Conservation (phyloP, 2,329 filamentous ascomycete genomes). For the Elsinoe batatas region DNA sequence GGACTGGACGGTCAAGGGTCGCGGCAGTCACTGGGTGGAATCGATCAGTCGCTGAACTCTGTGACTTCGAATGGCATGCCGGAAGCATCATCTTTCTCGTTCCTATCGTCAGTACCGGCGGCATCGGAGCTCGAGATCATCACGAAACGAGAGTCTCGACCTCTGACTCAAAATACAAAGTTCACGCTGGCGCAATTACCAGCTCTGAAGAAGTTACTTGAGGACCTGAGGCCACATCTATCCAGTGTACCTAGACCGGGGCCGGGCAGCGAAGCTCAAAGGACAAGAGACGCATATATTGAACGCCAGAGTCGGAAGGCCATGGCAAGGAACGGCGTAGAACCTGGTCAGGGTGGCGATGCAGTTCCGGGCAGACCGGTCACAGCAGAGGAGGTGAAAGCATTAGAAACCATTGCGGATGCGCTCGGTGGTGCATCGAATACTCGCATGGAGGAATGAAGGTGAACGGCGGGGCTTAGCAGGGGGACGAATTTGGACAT, state of each 20-base stretch:
- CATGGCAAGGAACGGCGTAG: slow-evolving; percentile 62
- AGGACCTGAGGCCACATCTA: slow-evolving; percentile 57
- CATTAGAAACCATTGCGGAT: slow-evolving; percentile 29
- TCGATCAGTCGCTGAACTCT: slow-evolving; percentile 7
- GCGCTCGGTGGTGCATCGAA: slow-evolving; percentile 20
- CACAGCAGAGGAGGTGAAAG: slow-evolving; percentile 28
- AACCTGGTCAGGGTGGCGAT: slow-evolving; percentile 31
- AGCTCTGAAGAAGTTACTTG: slow-evolving; percentile 61
- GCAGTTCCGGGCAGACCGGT: slow-evolving; percentile 24
- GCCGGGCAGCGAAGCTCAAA: slow-evolving; percentile 39
- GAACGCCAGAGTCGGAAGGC: slow-evolving; percentile 69
- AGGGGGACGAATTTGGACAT: neutral
- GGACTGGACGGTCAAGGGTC: slow-evolving; percentile 15
- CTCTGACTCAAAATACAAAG: slow-evolving; percentile 59
- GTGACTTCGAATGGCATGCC: slow-evolving; percentile 13
- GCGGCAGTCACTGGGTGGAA: slow-evolving; percentile 8
- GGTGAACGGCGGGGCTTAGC: neutral
- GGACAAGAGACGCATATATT: slow-evolving; percentile 70
- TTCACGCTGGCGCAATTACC: slow-evolving; percentile 80
- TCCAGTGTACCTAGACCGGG: slow-evolving; percentile 28
- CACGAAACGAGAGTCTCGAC: slow-evolving; percentile 34
- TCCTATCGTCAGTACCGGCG: slow-evolving; percentile 43
- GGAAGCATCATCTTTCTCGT: slow-evolving; percentile 38
- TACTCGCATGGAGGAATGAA: slow-evolving; percentile 15
- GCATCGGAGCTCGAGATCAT: slow-evolving; percentile 38